Percentiles rank a stretch among this genome's conserved stretches.
These are phyloP conservation scores for Lachnum nothofagi DNA, from an alignment of 2,329 filamentous ascomycete species.

Conservation along the genomic window DNA sequence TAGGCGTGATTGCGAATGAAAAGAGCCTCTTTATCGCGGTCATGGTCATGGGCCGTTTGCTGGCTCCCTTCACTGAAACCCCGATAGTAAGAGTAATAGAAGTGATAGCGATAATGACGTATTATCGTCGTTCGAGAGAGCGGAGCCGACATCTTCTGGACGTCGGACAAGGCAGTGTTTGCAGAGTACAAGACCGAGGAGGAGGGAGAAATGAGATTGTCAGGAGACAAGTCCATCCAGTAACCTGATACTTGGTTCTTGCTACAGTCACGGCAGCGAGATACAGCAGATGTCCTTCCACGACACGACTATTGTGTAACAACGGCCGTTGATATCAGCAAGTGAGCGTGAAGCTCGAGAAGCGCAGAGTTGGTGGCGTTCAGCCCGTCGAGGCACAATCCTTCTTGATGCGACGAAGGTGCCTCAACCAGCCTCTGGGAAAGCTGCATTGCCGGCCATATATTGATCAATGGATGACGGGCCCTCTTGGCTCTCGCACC, in stretches of 20 bases:
- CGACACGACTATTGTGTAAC: conserved; percentile 2
- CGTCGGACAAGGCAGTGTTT: too few species aligned
- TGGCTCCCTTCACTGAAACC: not conserved
- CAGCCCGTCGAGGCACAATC: not conserved
- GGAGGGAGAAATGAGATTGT: not conserved
- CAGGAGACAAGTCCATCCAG: not conserved
- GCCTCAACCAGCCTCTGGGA: not conserved
- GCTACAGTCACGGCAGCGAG: conserved; percentile 5
- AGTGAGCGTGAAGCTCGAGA: not conserved
- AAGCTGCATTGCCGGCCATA: not conserved
- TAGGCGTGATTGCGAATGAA: not conserved
- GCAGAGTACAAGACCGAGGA: not conserved
- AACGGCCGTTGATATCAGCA: conserved; percentile 2
- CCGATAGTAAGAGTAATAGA: not conserved
- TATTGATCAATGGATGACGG: not conserved
- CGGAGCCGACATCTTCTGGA: too few species aligned
- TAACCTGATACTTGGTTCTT: conserved; percentile 4
- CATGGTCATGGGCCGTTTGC: not conserved
- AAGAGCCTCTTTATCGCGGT: conserved; percentile 3
- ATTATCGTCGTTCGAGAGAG: too few species aligned
- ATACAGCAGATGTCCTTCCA: conserved; percentile 11
- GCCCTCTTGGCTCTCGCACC: not conserved
- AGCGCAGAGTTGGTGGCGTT: not conserved
- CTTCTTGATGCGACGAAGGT: not conserved
- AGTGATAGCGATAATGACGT: not conserved